Percentiles rank a stretch among this genome's conserved stretches.
Evolutionary conservation across 73 alveolate genomes (phyloP).

Genomic region (Stentor roeselii): DNA sequence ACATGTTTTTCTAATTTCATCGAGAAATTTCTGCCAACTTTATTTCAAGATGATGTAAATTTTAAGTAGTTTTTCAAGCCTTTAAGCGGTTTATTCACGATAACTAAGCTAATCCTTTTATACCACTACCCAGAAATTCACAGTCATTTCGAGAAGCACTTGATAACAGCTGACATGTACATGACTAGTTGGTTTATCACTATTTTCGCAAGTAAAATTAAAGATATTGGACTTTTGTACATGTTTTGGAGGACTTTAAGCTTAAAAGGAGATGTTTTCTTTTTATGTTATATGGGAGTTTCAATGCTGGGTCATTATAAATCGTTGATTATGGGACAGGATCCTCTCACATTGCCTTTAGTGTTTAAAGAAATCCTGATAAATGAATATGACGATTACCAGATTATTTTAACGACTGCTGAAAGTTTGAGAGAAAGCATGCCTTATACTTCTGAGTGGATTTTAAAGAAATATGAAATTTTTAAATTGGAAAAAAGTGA

Average conservation of each 20-base stretch:
- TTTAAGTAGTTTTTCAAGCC: constrained; percentile 12
- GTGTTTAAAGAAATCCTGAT: background rate
- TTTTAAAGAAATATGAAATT: no score
- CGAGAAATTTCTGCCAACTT: background rate
- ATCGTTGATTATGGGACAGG: background rate
- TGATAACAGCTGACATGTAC: background rate
- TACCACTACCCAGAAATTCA: background rate
- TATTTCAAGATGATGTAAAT: constrained; percentile 11
- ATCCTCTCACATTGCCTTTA: background rate
- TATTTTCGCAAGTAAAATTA: constrained; percentile 11
- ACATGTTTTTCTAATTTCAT: background rate
- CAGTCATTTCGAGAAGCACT: background rate
- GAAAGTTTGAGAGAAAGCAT: background rate
- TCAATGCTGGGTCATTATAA: background rate
- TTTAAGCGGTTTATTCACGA: background rate
- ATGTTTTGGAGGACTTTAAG: background rate
- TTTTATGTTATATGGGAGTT: background rate
- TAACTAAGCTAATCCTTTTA: background rate
- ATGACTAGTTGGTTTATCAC: background rate
- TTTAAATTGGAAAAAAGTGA: background rate
- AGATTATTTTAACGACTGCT: background rate
- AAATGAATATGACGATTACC: background rate
- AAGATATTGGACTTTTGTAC: background rate
- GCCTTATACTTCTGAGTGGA: constrained; percentile 1
- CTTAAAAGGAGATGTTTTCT: background rate